Evolutionary conservation across 768 basidiomycete genomes (phyloP).

Genomic region (Lactarius tabidus): DNA sequence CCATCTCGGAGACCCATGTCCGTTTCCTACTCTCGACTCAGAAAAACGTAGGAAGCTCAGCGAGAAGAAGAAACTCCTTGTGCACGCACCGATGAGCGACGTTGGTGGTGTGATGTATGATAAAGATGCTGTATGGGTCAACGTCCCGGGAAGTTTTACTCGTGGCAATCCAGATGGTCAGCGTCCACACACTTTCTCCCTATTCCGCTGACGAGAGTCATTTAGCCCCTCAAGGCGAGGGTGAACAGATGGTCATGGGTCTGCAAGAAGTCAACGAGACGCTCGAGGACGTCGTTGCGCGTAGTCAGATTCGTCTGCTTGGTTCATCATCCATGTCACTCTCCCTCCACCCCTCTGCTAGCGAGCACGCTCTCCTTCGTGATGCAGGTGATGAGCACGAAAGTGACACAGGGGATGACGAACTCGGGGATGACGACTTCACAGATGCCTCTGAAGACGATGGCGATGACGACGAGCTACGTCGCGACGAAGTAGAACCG

Average conservation of each 20-base stretch:
- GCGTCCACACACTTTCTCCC: slow-evolving; percentile 22
- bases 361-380: slow-evolving; percentile 13
- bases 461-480: slow-evolving; percentile 31
- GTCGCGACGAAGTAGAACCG: slow-evolving; percentile 27
- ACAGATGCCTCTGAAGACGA: slow-evolving; percentile 29
- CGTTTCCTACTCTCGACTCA: slow-evolving; percentile 83
- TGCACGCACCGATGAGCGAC: slow-evolving; percentile 99
- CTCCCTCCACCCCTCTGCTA: slow-evolving; percentile 37
- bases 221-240: slow-evolving; percentile 80
- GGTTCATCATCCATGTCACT: slow-evolving; percentile 76
- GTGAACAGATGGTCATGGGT: slow-evolving; percentile 97
- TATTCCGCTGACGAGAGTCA: slow-evolving; percentile 1
- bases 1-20: slow-evolving; percentile 89
- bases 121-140: slow-evolving; percentile 97
- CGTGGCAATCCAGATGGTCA: slow-evolving; percentile 64
- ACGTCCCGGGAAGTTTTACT: slow-evolving; percentile 93
- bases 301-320: slow-evolving; percentile 79
- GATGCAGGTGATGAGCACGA: slow-evolving; percentile 31
- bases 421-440: slow-evolving; percentile 30
- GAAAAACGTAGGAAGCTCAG: slow-evolving; percentile 91
- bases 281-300: slow-evolving; percentile 77
- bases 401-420: slow-evolving; percentile 30
- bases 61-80: slow-evolving; percentile 87
- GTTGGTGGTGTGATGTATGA: slow-evolving; percentile 96
- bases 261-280: slow-evolving; percentile 83